Conservation (phyloP, 345 rosid genomes). For the Salix suchowensis region DNA sequence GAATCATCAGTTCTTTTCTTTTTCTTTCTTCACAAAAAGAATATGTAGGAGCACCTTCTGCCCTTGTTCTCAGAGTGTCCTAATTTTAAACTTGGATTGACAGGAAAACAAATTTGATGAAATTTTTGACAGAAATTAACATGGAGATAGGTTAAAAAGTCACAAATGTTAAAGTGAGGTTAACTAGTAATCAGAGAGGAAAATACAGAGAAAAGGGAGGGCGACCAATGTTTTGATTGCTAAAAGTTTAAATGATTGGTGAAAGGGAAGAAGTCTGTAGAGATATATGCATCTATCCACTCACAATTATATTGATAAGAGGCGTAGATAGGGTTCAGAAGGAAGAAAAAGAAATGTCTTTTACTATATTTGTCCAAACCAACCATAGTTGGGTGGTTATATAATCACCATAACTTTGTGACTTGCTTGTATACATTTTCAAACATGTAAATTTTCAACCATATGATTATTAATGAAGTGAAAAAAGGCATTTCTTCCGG, state of each 20-base stretch:
- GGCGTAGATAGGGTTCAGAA: background rate
- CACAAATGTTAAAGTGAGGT: background rate
- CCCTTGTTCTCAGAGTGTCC: background rate
- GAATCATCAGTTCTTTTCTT: background rate
- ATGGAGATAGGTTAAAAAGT: background rate
- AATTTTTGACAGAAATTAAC: background rate
- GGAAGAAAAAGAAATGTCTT: background rate
- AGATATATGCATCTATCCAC: background rate
- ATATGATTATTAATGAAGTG: background rate
- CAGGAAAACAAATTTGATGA: background rate
- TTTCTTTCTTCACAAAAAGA: background rate
- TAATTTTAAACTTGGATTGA: background rate
- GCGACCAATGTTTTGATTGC: background rate
- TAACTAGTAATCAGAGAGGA: background rate
- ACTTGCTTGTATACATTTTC: background rate
- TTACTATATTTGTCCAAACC: background rate
- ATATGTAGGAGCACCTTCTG: background rate
- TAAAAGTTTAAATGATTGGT: background rate
- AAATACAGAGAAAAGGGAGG: background rate
- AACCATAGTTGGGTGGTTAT: background rate
- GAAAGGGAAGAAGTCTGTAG: background rate
- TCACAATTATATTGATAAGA: background rate
- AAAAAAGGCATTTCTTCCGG: background rate
- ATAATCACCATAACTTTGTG: background rate
- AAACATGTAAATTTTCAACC: background rate